Percentiles rank a stretch among this genome's conserved stretches.
Conservation (phyloP, 2,329 filamentous ascomycete species). For the Penicillium oxalicum region DNA sequence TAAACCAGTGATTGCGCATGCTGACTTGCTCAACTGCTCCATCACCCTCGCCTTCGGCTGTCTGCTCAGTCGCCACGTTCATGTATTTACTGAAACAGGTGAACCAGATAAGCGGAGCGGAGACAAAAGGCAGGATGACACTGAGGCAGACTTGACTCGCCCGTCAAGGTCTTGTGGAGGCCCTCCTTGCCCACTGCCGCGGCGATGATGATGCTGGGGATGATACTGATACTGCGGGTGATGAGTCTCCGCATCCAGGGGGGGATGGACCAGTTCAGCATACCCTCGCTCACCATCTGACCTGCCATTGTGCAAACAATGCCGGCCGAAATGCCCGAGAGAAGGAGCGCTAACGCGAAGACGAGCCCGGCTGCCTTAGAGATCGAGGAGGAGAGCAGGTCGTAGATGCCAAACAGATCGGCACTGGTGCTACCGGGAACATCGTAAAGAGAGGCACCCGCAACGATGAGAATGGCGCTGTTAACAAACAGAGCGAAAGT, state of each 20-base stretch:
- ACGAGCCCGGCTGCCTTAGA: conserved; percentile 71
- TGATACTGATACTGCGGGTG: conserved; percentile 73
- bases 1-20: conserved; percentile 69
- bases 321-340: conserved; percentile 74
- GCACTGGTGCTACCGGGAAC: conserved; percentile 58
- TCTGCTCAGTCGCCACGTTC: conserved; percentile 55
- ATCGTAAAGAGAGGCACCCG: conserved; percentile 68
- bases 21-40: conserved; percentile 36
- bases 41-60: conserved; percentile 24
- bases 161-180: conserved; percentile 65
- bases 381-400: conserved; percentile 62
- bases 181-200: conserved; percentile 67
- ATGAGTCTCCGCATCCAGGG: conserved; percentile 75
- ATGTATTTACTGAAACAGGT: conserved; percentile 75
- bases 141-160: conserved; percentile 73
- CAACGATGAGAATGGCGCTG: conserved; percentile 73
- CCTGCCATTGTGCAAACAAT: conserved; percentile 86
- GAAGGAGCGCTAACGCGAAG: conserved; percentile 74
- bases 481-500: conserved; percentile 83
- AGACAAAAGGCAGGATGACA: conserved; percentile 75
- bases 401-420: conserved; percentile 78
- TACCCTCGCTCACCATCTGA: conserved; percentile 83
- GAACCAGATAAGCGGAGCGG: conserved; percentile 77
- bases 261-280: conserved; percentile 64
- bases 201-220: conserved; percentile 76